A percentile compares a stretch with the other conserved stretches of the same genome.
Evolutionary conservation across 106 monocot genomes (phyloP).

Genomic region (Dioscorea zingiberensis): DNA sequence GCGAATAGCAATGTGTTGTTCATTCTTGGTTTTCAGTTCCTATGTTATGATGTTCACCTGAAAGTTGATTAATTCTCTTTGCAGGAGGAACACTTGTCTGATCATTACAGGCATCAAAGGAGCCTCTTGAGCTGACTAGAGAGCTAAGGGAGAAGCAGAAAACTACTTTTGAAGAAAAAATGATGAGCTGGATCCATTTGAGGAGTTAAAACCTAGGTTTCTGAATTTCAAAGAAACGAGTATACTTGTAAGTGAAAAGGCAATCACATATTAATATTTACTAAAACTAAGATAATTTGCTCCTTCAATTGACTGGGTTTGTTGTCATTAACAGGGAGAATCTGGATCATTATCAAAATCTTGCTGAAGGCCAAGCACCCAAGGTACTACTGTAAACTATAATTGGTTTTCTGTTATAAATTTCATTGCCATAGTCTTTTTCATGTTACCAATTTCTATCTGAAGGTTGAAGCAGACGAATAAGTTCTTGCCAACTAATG

Average conservation of each 20-base stretch:
- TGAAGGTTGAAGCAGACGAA: background rate
- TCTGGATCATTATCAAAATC: conserved; percentile 54
- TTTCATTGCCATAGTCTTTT: background rate
- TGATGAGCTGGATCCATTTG: conserved; percentile 50
- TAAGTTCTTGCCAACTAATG: conserved; percentile 5
- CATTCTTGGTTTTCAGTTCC: background rate
- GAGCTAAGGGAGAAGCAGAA: conserved; percentile 33
- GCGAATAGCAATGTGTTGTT: background rate
- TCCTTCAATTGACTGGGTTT: conserved; percentile 6
- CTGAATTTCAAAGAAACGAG: conserved; percentile 57
- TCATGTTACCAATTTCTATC: background rate
- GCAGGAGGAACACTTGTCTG: conserved; percentile 30
- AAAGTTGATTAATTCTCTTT: background rate
- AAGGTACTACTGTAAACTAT: conserved; percentile 44
- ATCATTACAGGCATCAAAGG: conserved; percentile 38
- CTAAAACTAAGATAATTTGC: background rate
- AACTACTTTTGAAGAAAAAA: conserved; percentile 18
- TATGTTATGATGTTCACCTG: background rate
- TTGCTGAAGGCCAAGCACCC: conserved; percentile 72
- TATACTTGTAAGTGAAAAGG: conserved; percentile 56
- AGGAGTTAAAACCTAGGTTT: conserved; percentile 71
- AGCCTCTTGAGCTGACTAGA: conserved; percentile 26
- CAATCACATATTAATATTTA: background rate
- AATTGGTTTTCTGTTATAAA: background rate
- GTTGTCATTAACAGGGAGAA: conserved; percentile 61